Conservation (phyloP, 2,329 filamentous ascomycete species). For the Fusarium subtropicale region DNA sequence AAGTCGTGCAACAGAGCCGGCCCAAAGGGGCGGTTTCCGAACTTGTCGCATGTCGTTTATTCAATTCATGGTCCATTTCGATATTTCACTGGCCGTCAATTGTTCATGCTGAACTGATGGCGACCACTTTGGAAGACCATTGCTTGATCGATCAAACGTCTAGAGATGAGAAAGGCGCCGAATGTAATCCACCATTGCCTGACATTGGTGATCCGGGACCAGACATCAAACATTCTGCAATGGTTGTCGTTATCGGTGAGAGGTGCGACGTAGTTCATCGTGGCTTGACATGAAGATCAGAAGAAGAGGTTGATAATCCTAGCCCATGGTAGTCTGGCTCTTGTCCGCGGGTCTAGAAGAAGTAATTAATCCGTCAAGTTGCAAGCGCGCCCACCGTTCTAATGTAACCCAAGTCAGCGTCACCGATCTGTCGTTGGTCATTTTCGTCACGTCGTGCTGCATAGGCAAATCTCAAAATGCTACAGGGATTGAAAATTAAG, state of each 20-base stretch:
- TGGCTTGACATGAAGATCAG: background rate
- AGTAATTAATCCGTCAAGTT: conserved; percentile 9
- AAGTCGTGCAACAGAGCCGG: conserved; percentile 40
- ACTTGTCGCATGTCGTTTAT: conserved; percentile 26
- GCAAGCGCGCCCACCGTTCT: conserved; percentile 22
- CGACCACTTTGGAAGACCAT: conserved; percentile 21
- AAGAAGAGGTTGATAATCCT: background rate
- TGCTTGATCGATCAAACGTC: conserved; percentile 37
- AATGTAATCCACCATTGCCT: background rate
- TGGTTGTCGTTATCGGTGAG: background rate
- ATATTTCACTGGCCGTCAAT: conserved; percentile 21
- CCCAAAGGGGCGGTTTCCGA: conserved; percentile 27
- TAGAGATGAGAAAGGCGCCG: conserved; percentile 19
- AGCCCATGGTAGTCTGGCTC: background rate
- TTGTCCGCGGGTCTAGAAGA: background rate
- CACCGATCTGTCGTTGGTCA: conserved; percentile 3
- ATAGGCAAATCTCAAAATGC: conserved; percentile 13
- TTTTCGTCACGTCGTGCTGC: conserved; percentile 4
- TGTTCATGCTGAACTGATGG: conserved; percentile 19
- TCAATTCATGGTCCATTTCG: background rate
- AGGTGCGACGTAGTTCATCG: background rate
- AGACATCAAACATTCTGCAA: background rate
- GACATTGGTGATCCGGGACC: conserved; percentile 1
- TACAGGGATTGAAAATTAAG: background rate
- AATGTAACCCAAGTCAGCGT: conserved; percentile 15